Conservation (phyloP, 345 rosid species). For the Moricandia moricandioides region DNA sequence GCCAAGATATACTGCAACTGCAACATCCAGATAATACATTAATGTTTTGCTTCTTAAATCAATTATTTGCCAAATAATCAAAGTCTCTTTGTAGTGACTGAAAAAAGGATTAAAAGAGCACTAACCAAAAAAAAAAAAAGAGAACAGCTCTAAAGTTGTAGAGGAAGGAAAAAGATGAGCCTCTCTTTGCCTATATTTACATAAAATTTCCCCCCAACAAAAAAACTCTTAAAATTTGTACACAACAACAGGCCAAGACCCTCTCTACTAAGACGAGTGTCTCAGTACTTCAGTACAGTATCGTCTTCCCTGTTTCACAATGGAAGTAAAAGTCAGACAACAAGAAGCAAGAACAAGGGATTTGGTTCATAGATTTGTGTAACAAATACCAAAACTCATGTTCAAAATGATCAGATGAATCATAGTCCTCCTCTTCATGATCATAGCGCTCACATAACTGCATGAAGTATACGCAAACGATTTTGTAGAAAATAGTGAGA, state of each 20-base stretch:
- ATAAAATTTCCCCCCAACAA: not conserved
- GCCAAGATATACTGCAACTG: not conserved
- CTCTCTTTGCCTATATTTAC: not conserved
- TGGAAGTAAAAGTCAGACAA: slow-evolving; percentile 18
- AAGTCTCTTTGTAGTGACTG: not conserved
- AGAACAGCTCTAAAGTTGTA: not conserved
- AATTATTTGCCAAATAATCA: not conserved
- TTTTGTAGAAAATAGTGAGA: not conserved
- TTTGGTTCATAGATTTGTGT: slow-evolving; percentile 12
- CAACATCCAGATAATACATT: not conserved
- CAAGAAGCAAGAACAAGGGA: slow-evolving; percentile 4
- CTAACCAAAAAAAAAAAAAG: not conserved
- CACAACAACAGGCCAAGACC: slow-evolving; percentile 3
- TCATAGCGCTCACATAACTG: slow-evolving; percentile 31
- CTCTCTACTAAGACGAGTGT: not conserved
- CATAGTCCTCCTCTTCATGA: slow-evolving; percentile 12
- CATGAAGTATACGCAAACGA: slow-evolving; percentile 7
- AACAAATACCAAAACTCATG: slow-evolving; percentile 25
- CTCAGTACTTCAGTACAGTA: slow-evolving; percentile 7
- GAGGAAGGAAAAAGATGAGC: not conserved
- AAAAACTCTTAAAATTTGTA: not conserved
- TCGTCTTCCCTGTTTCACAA: slow-evolving; percentile 29
- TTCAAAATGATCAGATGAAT: slow-evolving; percentile 25
- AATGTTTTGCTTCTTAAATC: not conserved
- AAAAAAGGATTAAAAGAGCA: not conserved